These are phyloP conservation scores for Nicotiana tomentosiformis DNA, from an alignment of 257 asterid genomes.

Conservation along the genomic window DNA sequence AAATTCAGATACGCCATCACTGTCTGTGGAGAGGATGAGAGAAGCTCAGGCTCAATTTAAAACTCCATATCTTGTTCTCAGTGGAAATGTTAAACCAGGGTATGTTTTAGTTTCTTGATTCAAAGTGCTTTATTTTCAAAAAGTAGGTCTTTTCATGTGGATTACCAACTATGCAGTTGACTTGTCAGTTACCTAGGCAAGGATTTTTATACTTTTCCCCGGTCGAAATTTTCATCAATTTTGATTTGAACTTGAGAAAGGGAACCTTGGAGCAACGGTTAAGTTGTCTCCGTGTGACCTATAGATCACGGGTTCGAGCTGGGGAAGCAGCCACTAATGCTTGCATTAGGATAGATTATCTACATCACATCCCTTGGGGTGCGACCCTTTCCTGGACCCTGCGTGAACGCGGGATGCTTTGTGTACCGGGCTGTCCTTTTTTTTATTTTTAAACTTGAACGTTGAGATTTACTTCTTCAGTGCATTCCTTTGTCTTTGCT, in stretches of 20 bases:
- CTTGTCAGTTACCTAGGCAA: neutral
- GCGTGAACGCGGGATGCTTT: too few relatives aligned
- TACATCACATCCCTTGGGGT: too few relatives aligned
- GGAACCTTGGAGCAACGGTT: too few relatives aligned
- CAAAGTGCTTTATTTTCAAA: neutral
- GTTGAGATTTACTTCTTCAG: neutral
- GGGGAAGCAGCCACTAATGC: too few relatives aligned
- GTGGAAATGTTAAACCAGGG: conserved; percentile 92
- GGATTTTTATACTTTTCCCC: neutral
- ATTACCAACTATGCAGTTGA: neutral
- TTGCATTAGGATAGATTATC: too few relatives aligned
- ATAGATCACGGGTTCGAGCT: too few relatives aligned
- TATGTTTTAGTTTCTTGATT: conserved; percentile 26
- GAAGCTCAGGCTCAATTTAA: conserved; percentile 70
- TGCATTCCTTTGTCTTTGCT: neutral
- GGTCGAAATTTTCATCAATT: neutral
- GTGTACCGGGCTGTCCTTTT: too few relatives aligned
- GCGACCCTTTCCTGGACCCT: too few relatives aligned
- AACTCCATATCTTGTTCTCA: conserved; percentile 77
- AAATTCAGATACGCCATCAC: conserved; percentile 91
- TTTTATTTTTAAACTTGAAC: neutral
- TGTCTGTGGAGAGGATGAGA: conserved; percentile 85
- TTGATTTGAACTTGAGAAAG: neutral
- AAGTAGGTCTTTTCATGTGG: neutral
- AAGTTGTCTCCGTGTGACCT: too few relatives aligned